Evolutionary conservation across 768 basidiomycete genomes (phyloP).

Genomic region (Tricholoma hemisulphureum): DNA sequence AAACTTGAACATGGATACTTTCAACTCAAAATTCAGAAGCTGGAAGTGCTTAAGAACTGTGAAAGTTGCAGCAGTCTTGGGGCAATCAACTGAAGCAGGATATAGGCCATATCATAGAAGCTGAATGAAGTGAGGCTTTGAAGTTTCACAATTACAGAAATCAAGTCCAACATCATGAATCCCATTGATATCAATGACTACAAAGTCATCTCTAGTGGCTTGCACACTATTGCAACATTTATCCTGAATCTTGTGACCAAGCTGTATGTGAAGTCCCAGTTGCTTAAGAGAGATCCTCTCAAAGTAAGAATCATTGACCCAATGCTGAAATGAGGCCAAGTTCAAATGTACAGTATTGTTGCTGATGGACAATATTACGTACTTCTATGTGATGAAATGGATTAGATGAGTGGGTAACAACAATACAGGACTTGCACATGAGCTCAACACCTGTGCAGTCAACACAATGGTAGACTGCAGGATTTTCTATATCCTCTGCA

Average conservation of each 20-base stretch:
- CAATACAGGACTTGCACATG: not conserved
- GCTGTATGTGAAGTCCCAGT: not conserved
- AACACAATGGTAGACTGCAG: not conserved
- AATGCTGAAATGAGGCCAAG: not conserved
- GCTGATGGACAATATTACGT: not conserved
- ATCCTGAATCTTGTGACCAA: not conserved
- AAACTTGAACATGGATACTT: conserved; percentile 10
- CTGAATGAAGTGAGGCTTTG: conserved; percentile 9
- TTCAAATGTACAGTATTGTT: too few species aligned
- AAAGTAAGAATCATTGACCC: not conserved
- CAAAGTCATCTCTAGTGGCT: not conserved
- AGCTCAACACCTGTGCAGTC: not conserved
- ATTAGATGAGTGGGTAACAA: not conserved
- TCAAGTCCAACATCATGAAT: not conserved
- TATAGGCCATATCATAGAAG: conserved; percentile 4
- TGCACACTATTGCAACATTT: not conserved
- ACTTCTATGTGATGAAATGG: not conserved
- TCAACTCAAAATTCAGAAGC: conserved; percentile 10
- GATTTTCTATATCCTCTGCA: not conserved
- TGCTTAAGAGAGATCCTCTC: conserved; percentile 12
- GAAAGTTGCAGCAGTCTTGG: conserved; percentile 12
- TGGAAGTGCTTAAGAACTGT: conserved; percentile 5
- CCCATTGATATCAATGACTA: not conserved
- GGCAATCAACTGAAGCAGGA: conserved; percentile 7
- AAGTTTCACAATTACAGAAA: conserved; percentile 10